Conservation (phyloP, 2,329 filamentous ascomycete species). For the Neonectria sp. region DNA sequence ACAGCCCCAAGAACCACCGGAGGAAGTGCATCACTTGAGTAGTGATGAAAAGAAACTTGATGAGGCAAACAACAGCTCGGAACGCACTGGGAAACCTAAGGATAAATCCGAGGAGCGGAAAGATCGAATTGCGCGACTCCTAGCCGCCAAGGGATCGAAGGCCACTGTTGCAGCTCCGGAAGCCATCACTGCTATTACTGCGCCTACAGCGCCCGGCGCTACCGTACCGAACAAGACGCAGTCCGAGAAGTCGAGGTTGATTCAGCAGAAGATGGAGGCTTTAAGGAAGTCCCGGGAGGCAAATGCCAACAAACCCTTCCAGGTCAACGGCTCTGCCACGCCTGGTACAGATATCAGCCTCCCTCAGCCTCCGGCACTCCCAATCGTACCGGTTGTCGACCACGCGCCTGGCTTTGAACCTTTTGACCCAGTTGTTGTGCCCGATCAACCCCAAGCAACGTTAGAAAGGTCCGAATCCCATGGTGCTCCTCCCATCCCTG, state of each 20-base stretch:
- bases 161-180: constrained; percentile 38
- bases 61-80: not conserved
- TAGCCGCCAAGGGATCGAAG: constrained; percentile 80
- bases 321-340: constrained; percentile 20
- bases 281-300: constrained; percentile 72
- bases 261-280: constrained; percentile 85
- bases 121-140: constrained; percentile 81
- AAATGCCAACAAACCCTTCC: constrained; percentile 50
- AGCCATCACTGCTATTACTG: constrained; percentile 9
- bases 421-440: constrained; percentile 10
- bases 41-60: not conserved
- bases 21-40: not conserved
- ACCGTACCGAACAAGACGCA: constrained; percentile 51
- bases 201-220: constrained; percentile 56
- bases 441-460: constrained; percentile 19
- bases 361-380: not conserved
- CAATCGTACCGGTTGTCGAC: not conserved
- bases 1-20: constrained; percentile 5
- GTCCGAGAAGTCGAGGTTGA: constrained; percentile 79
- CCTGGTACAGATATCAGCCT: constrained; percentile 18
- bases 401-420: constrained; percentile 19
- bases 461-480: constrained; percentile 32
- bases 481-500: constrained; percentile 52
- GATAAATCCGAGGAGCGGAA: constrained; percentile 75
- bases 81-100: constrained; percentile 65